These are phyloP conservation scores for Fonsecaea pedrosoi DNA, from an alignment of 2,329 filamentous ascomycete genomes.

Conservation along the genomic window DNA sequence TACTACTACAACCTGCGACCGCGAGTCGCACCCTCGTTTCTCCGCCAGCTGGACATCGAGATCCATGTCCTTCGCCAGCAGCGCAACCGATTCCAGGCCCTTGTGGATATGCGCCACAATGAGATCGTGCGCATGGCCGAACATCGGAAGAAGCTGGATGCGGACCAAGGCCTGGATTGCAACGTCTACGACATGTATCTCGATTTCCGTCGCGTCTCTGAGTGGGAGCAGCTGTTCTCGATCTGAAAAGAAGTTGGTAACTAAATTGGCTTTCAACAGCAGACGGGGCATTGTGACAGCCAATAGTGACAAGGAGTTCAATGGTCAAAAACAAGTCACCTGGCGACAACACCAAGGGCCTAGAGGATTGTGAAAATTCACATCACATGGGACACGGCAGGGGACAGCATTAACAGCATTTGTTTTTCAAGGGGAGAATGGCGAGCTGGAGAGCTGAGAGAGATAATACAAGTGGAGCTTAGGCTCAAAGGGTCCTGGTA, in stretches of 20 bases:
- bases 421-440: too few relatives aligned
- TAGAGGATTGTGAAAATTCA: background rate
- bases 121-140: slow-evolving; percentile 41
- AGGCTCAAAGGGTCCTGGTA: background rate
- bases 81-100: slow-evolving; percentile 13
- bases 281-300: background rate
- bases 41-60: slow-evolving; percentile 17
- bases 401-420: background rate
- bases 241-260: background rate
- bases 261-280: background rate
- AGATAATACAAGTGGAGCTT: too few relatives aligned
- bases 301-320: background rate
- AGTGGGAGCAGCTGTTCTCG: slow-evolving; percentile 36
- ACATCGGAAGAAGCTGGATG: slow-evolving; percentile 30
- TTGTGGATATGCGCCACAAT: slow-evolving; percentile 38
- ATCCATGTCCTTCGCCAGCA: slow-evolving; percentile 28
- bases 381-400: background rate
- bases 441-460: too few relatives aligned
- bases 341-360: too few relatives aligned
- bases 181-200: slow-evolving; percentile 35
- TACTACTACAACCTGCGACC: slow-evolving; percentile 16
- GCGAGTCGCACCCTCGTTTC: background rate
- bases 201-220: slow-evolving; percentile 24
- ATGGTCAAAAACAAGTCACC: too few relatives aligned
- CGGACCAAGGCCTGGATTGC: slow-evolving; percentile 29